Evolutionary conservation across 805 yeast genomes (phyloP), one percentile per base, ranked within the genome.

Genomic region (Ogataea pini): DNA sequence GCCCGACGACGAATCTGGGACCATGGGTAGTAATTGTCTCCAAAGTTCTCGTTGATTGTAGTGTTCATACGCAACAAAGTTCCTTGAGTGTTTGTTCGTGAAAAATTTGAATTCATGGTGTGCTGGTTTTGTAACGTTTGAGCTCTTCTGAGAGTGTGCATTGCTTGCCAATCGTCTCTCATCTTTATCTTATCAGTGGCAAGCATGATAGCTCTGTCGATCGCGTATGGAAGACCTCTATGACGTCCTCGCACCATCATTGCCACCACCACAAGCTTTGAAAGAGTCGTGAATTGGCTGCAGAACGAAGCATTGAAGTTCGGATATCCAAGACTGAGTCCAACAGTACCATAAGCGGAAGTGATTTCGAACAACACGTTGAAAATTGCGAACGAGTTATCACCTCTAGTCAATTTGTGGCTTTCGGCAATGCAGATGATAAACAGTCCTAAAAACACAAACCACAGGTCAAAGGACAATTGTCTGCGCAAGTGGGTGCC

Each of bases 331-430:
- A 90, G 67, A 4, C 96, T 87, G 51, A 94, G 68, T 0, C 99
- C 99, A 42, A 92, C 98, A 0, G 97, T 91, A 65, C 98, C 97
- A 68, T 94, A 95, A 0, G 98, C 98, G 55, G 96, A 85, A 5
- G 89, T 87, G 51, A 90, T 82, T 62, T 94, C 99, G 68, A 92
- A 94, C 59, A 94, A 69, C 2, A 88, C 72, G 4, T 79, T 72
- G 65, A 92, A 92, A 16, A 89, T 78, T 7, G 81, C 75, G 60
- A 90, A 89, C 6, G 75, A 64, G 14, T 63, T 52, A 12, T 73
- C 71, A 4, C 69, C 61, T 44, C 75, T 72, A 43, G 69, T 58
- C 25, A 91, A 71, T 55, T 78, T 80, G 4, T 72, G 69, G 14
- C 92, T 87, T 62, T 94, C 99, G 42, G 89, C 86, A 47, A 94